phyloP scores from a whole-genome alignment of 352 stramenopile genomes.

The Pythium rhizo-oryzae region DNA sequence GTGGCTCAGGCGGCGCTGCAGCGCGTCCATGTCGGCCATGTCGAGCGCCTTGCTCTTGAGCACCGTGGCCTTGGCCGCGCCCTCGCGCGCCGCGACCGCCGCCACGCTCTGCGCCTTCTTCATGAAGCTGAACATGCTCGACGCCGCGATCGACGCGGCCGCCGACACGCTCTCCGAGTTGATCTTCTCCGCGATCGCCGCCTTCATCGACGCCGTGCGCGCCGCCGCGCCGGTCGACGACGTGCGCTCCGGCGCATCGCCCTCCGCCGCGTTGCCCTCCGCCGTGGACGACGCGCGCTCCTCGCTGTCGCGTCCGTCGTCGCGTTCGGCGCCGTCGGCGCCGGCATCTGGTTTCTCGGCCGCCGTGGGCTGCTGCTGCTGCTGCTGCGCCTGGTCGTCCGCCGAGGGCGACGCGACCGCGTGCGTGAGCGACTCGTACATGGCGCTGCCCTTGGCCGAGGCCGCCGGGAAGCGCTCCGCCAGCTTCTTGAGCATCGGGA shows the following conservation, averaged over 20 bases:
- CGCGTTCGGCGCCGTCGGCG: background rate
- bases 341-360: constrained; percentile 5
- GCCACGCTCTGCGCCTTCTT: constrained; percentile 83
- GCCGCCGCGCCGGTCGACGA: constrained; percentile 14
- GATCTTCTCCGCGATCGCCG: constrained; percentile 62
- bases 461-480: constrained; percentile 75
- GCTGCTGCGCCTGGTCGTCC: constrained; percentile 8
- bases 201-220: constrained; percentile 52
- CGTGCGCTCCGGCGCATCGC: constrained; percentile 8
- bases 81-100: constrained; percentile 69
- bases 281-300: background rate
- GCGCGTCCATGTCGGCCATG: constrained; percentile 83
- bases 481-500: constrained; percentile 76
- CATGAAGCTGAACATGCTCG: constrained; percentile 83
- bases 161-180: constrained; percentile 73
- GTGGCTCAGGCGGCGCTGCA: constrained; percentile 80
- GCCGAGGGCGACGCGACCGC: constrained; percentile 30
- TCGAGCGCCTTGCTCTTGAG: constrained; percentile 81
- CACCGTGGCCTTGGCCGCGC: constrained; percentile 67
- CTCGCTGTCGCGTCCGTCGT: background rate
- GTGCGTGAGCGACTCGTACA: constrained; percentile 63
- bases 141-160: constrained; percentile 60
- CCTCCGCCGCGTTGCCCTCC: background rate
- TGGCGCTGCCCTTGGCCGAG: constrained; percentile 48
- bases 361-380: background rate